These are phyloP conservation scores for Immersiella caudata DNA, from an alignment of 495 filamentous ascomycete genomes.

Conservation along the genomic window DNA sequence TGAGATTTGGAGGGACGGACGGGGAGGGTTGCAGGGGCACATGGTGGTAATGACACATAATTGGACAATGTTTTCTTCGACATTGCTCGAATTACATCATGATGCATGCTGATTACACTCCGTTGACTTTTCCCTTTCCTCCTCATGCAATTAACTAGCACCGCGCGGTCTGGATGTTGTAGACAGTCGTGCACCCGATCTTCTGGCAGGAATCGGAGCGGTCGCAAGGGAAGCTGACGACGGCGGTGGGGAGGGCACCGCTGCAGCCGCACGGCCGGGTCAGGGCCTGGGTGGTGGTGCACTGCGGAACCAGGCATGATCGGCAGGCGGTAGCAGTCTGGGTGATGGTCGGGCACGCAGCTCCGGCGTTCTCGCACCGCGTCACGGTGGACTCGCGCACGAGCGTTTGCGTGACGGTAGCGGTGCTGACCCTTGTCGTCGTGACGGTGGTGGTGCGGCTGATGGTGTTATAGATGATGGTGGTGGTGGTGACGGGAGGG, in stretches of 20 bases:
- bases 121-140: neutral
- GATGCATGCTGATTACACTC: constrained; percentile 1
- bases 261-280: constrained; percentile 32
- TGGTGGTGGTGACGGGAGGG: neutral
- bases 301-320: constrained; percentile 34
- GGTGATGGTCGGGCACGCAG: constrained; percentile 32
- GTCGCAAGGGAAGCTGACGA: constrained; percentile 33
- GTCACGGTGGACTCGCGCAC: constrained; percentile 20
- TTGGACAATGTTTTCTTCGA: too few species aligned
- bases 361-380: constrained; percentile 8
- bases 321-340: constrained; percentile 34
- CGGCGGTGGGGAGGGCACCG: constrained; percentile 29
- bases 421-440: neutral
- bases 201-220: constrained; percentile 28
- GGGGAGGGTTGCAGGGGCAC: neutral
- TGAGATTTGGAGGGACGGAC: neutral
- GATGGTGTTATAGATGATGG: constrained; percentile 12
- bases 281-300: constrained; percentile 32
- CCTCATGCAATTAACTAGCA: constrained; percentile 22
- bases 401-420: constrained; percentile 7
- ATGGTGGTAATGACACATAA: neutral
- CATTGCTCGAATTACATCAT: neutral
- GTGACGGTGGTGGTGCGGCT: constrained; percentile 19
- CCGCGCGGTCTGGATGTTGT: constrained; percentile 28
- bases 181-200: constrained; percentile 39